These are phyloP conservation scores for Fusarium fujikuroi DNA, from an alignment of 2,329 filamentous ascomycete species.

Conservation along the genomic window DNA sequence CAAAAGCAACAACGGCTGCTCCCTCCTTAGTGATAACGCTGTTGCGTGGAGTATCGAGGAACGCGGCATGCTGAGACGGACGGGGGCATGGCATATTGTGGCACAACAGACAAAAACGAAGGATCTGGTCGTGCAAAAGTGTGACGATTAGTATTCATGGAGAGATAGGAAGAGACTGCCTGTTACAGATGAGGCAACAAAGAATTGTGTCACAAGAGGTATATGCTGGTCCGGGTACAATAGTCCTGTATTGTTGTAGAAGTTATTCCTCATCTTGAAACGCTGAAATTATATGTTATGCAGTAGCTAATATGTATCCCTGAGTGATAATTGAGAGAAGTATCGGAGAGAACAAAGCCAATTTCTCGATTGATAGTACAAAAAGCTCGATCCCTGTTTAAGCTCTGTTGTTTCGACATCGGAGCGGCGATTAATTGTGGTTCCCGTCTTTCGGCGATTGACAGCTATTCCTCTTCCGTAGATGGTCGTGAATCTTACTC, in stretches of 20 bases:
- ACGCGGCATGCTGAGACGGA: slow-evolving; percentile 8
- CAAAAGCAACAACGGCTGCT: background rate
- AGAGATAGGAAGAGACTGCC: background rate
- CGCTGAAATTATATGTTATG: background rate
- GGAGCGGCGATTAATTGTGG: slow-evolving; percentile 8
- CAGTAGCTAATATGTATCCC: background rate
- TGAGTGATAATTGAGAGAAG: background rate
- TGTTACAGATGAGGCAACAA: slow-evolving; percentile 24
- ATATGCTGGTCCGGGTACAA: background rate
- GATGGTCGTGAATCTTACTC: background rate
- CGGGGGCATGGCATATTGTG: slow-evolving; percentile 9
- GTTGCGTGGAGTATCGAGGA: background rate
- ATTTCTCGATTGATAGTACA: slow-evolving; percentile 5
- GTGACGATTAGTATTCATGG: background rate
- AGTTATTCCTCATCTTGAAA: background rate
- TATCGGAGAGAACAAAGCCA: background rate
- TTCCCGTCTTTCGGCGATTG: slow-evolving; percentile 15
- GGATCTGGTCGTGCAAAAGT: background rate
- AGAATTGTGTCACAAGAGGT: slow-evolving; percentile 3
- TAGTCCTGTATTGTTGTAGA: background rate
- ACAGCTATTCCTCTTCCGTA: slow-evolving; percentile 8
- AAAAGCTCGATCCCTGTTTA: slow-evolving; percentile 21
- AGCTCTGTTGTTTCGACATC: slow-evolving; percentile 18
- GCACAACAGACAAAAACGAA: background rate
- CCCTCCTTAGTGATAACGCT: background rate